phyloP scores from a whole-genome alignment of 2,329 filamentous ascomycete genomes.

The Furcasterigmium sp. region DNA sequence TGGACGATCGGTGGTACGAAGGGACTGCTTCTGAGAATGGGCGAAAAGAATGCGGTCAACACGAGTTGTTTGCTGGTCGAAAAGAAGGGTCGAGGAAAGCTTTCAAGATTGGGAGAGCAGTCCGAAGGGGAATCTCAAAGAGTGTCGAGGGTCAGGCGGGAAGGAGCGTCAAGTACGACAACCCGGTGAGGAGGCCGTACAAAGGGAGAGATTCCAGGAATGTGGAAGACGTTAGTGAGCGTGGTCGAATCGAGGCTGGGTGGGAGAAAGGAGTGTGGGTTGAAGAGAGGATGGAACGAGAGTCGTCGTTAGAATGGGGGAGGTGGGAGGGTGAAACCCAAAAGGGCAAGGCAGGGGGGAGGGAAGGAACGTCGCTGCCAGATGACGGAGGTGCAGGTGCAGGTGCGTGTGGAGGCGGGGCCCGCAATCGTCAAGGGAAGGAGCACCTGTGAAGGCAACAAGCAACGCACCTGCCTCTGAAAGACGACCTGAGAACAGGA shows the following conservation, averaged over 20 bases:
- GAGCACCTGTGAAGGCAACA: neutral
- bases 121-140: conserved; percentile 7
- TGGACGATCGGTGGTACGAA: neutral
- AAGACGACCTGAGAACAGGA: too few species aligned
- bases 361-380: conserved; percentile 3
- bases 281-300: neutral
- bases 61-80: conserved; percentile 8
- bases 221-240: conserved; percentile 6
- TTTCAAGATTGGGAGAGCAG: neutral
- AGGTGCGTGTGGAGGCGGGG: neutral
- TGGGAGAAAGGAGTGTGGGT: neutral
- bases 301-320: neutral
- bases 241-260: conserved; percentile 1
- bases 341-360: neutral
- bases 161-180: conserved; percentile 5
- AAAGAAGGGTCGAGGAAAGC: conserved; percentile 8
- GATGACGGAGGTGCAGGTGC: neutral
- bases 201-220: conserved; percentile 2
- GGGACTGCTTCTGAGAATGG: conserved; percentile 3
- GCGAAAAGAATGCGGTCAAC: conserved; percentile 14
- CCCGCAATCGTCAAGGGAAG: neutral
- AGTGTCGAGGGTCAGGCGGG: conserved; percentile 18
- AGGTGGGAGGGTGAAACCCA: conserved; percentile 1
- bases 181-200: conserved; percentile 1
- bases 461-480: too few species aligned